Evolutionary conservation across 208 protist species (phyloP).

Genomic region (Balamuthia mandrillaris): DNA sequence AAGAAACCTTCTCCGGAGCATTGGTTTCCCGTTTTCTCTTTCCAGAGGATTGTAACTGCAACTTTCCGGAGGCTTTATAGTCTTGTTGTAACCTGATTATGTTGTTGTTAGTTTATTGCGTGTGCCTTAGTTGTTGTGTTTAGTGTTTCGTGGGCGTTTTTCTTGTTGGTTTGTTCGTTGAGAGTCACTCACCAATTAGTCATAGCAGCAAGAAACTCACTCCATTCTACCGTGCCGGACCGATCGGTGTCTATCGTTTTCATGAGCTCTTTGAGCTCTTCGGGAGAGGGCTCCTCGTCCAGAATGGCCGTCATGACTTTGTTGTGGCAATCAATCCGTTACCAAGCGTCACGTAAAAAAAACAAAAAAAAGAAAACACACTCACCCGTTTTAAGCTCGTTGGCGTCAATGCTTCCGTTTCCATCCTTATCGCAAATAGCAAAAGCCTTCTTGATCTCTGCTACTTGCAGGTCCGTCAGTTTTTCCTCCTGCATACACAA

Average conservation of each 20-base stretch:
- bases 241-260: background rate
- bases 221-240: background rate
- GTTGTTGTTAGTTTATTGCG: too few relatives aligned
- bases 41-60: too few relatives aligned
- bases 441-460: constrained; percentile 24
- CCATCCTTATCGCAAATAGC: constrained; percentile 24
- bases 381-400: background rate
- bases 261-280: background rate
- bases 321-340: background rate
- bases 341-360: background rate
- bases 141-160: too few relatives aligned
- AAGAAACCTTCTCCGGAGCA: too few relatives aligned
- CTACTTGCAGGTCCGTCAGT: constrained; percentile 22
- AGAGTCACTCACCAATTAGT: constrained; percentile 24
- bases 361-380: background rate
- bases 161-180: too few relatives aligned
- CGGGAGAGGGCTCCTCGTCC: background rate
- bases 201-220: constrained; percentile 13
- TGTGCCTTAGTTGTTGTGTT: too few relatives aligned
- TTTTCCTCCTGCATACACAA: constrained; percentile 15
- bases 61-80: too few relatives aligned
- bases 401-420: background rate
- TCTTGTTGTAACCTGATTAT: too few relatives aligned
- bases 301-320: background rate
- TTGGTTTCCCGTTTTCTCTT: too few relatives aligned